These are phyloP conservation scores for Exophiala mesophila DNA, from an alignment of 2,329 filamentous ascomycete genomes.

Conservation along the genomic window DNA sequence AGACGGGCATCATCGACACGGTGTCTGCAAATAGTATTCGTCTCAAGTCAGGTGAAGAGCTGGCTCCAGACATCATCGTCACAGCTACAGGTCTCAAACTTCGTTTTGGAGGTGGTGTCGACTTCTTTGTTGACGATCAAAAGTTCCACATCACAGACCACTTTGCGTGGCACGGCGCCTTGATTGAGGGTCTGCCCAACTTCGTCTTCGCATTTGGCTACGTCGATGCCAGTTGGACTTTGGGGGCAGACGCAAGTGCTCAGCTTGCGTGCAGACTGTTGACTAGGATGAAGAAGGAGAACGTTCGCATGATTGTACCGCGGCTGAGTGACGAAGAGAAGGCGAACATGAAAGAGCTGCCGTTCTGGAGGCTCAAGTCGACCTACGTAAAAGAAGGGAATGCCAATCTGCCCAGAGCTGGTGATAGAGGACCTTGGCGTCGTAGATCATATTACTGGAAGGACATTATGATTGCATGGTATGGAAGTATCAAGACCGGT, in stretches of 20 bases:
- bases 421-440: conserved; percentile 36
- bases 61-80: conserved; percentile 40
- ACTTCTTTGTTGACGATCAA: conserved; percentile 35
- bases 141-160: conserved; percentile 30
- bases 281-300: conserved; percentile 18
- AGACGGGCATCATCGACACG: conserved; percentile 50
- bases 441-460: conserved; percentile 35
- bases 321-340: background rate
- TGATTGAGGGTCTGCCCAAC: conserved; percentile 43
- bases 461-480: conserved; percentile 35
- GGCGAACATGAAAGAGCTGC: conserved; percentile 4
- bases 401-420: conserved; percentile 33
- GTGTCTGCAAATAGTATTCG: conserved; percentile 48
- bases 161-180: conserved; percentile 39
- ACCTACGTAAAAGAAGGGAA: conserved; percentile 36
- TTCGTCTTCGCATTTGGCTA: conserved; percentile 38
- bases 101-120: conserved; percentile 33
- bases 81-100: conserved; percentile 42
- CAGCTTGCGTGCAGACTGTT: conserved; percentile 35
- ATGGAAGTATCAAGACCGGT: conserved; percentile 32
- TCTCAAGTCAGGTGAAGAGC: conserved; percentile 37
- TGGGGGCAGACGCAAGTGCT: conserved; percentile 41
- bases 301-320: conserved; percentile 6
- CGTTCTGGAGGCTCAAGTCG: conserved; percentile 35
- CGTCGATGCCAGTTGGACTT: conserved; percentile 41